Evolutionary conservation across 2,329 filamentous ascomycete genomes (phyloP).

Genomic region (Apiospora aurea): DNA sequence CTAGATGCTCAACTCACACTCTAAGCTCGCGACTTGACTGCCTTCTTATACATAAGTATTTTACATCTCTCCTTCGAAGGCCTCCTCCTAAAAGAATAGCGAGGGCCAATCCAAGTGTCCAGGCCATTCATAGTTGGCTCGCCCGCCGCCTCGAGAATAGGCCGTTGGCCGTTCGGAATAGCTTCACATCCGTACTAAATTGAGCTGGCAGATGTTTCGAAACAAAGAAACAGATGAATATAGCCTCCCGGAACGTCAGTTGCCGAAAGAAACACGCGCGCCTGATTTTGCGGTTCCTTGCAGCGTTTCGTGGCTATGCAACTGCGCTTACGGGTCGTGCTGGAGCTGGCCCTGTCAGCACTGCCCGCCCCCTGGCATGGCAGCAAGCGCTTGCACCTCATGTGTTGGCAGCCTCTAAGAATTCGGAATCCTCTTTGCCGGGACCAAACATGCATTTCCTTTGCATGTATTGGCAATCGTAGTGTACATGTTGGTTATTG

Average conservation of each 20-base stretch:
- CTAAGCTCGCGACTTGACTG: background rate
- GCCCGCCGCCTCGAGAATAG: background rate
- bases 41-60: background rate
- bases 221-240: background rate
- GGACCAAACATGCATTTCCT: background rate
- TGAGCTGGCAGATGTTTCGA: slow-evolving; percentile 12
- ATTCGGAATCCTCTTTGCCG: background rate
- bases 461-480: background rate
- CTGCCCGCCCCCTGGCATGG: slow-evolving; percentile 9
- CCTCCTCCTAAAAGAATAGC: background rate
- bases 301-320: slow-evolving; percentile 9
- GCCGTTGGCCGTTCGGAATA: background rate
- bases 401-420: background rate
- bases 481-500: background rate
- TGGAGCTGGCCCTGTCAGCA: background rate
- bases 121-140: background rate
- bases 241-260: background rate
- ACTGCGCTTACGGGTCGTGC: slow-evolving; percentile 10
- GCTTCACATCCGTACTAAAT: slow-evolving; percentile 15
- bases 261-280: slow-evolving; percentile 1
- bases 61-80: background rate
- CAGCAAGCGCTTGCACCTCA: background rate
- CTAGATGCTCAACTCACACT: background rate
- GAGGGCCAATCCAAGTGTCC: background rate
- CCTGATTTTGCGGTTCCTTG: background rate